Conservation (phyloP, 768 basidiomycete species). For the Trametes cingulata region DNA sequence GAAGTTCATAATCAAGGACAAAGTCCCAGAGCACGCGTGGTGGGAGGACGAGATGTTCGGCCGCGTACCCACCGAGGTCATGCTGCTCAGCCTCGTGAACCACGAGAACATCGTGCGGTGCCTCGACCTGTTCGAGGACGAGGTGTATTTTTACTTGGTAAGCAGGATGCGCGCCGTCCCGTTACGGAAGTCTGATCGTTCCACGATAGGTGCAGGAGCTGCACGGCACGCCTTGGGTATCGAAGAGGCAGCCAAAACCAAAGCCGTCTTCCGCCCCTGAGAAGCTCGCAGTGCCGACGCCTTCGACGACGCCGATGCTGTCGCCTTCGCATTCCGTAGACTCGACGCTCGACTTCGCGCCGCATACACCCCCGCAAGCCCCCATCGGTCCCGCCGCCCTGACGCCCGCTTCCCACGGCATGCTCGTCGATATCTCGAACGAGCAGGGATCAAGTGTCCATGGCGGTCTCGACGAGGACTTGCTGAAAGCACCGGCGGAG, state of each 20-base stretch:
- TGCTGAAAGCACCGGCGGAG: slow-evolving; percentile 17
- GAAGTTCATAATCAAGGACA: slow-evolving; percentile 89
- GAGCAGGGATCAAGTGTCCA: neutral
- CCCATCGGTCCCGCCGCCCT: slow-evolving; percentile 2
- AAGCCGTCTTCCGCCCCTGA: slow-evolving; percentile 30
- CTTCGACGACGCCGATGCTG: slow-evolving; percentile 57
- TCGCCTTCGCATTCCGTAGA: slow-evolving; percentile 56
- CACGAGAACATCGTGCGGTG: slow-evolving; percentile 85
- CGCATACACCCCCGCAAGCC: slow-evolving; percentile 40
- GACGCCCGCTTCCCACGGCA: neutral
- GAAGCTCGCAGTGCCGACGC: slow-evolving; percentile 40
- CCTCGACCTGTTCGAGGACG: slow-evolving; percentile 83
- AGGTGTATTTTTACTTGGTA: slow-evolving; percentile 84
- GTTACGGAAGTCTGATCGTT: slow-evolving; percentile 7
- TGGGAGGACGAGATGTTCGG: slow-evolving; percentile 62
- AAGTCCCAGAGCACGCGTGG: slow-evolving; percentile 61
- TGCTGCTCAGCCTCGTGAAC: slow-evolving; percentile 68
- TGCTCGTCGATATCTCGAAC: neutral
- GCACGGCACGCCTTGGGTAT: slow-evolving; percentile 86
- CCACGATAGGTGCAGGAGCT: slow-evolving; percentile 78
- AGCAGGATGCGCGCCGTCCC: slow-evolving; percentile 30
- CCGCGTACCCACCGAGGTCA: slow-evolving; percentile 77
- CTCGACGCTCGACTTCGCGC: slow-evolving; percentile 46
- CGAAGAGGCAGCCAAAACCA: slow-evolving; percentile 41
- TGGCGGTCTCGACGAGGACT: slow-evolving; percentile 6